Base-by-base conservation (phyloP, 352 stramenopile genomes). In the Globisporangium okanoganense region DNA sequence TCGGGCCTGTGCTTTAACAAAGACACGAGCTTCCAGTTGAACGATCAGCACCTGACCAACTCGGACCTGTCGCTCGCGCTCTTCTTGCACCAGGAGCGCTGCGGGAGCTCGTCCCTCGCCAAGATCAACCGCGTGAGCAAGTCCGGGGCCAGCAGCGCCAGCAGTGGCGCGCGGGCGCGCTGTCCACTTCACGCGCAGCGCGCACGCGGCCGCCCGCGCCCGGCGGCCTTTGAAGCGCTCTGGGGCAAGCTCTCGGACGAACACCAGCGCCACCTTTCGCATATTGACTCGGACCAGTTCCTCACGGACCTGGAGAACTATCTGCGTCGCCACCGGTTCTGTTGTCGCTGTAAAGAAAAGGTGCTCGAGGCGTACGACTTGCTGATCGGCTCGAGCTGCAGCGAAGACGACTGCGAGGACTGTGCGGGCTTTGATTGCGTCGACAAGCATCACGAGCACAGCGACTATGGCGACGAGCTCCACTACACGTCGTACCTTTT, bases 261-360 rank as follows among this genome's bases (percentile, higher is more conserved):
- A 44, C 84, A 93, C 35, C 82, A 92, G 66, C 77, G 78, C 14
- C 78, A 95, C 59, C 79, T 95, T 22, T 76, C 85, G 70, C 82
- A 93, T 61, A 90, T 95, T 35, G 84, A 93, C 66, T 95, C 85
- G 65, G 85, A 95, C 50, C 80, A 93, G 65, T 95, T 95, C 38
- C 70, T 95, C 40, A 92, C 79, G 14, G 85, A 95, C 64, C 62
- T 95, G 8, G 85, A 95, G 58, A 85, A 70, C 38, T 95, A 95
- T 69, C 51, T 95, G 64, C 83, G 85, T 33, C 80, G 85, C 35
- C 85, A 95, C 75, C 85, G 85, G 16, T 95, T 95, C 65, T 95
- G 85, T 62, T 95, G 85, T 61, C 82, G 85, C 10, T 95, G 85
- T 61, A 95, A 95, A 58, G 85, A 95, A 53, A 95, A 95, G 58